Evolutionary conservation across 2,329 filamentous ascomycete species (phyloP), one percentile per base, ranked within the genome.

Genomic region (Rhynchosporium graminicola): DNA sequence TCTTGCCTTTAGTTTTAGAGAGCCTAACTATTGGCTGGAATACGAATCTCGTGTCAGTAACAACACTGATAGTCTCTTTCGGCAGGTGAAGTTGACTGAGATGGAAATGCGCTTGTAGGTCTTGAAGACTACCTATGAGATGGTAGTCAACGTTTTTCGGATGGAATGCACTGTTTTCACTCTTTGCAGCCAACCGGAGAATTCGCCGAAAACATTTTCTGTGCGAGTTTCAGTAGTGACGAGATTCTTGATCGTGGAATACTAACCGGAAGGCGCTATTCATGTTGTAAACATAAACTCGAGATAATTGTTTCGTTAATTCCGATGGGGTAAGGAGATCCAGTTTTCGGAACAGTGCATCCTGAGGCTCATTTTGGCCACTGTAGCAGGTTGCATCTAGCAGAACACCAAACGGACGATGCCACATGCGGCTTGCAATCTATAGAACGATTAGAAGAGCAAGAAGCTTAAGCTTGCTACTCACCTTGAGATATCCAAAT

Each of bases 201-300:
- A 89, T 77, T 29, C 86, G 82, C 4, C 87, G 81, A 69, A 89
- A 85, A 68, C 85, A 89, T 79, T 88, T 87, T 66, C 82, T 82
- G 46, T 5, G 28, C 6, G 15, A 10, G 1, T 10, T 42, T 59
- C 29, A 59, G n/a, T 20, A 50, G 12, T 15, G 10, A 12, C 9
- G 2, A n/a, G 42, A 26, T 20, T 10, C 8, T n/a, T 43, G 15
- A 1, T 8, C 7, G 83, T 43, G 79, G 68, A 86, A 82, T 66
- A 82, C 87, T 77, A 86, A 86, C 70, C 81, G 81, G 73, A 87
- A 89, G 10, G 85, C 82, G 70, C 84, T 88, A 69, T 90, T 90
- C 86, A 89, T 89, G 71, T 90, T 90, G 74, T 90, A 89, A 15
- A 90, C 80, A 67, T 89, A 90, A 46, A 88, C 80, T 43, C 86